Base-by-base conservation (phyloP, 768 basidiomycete genomes). In the Albatrellus ellisii region DNA sequence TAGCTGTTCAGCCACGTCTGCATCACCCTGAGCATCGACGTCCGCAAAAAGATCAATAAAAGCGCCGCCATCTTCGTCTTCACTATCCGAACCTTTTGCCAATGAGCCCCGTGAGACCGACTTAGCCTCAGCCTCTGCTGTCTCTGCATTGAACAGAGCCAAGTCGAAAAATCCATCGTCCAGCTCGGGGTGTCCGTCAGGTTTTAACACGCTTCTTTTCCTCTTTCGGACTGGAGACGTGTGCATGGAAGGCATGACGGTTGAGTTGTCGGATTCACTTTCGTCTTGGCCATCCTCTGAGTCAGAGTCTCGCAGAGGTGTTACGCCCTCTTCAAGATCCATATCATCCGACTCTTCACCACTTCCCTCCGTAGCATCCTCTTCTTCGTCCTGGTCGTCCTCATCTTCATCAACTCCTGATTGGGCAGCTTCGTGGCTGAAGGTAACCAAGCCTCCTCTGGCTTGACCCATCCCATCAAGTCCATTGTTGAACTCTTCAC, bases 91-190 rank as follows among this genome's bases (percentile, higher is more conserved):
- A 26, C 68, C 62, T 59, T 52, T 59, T 29, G 70, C 68, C 18
- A 85, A 65, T 21, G 61, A 64, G 15, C 87, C 89, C 52, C 64
- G 65, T 2, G 78, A 77, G 8, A 72, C 67, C 12, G 63, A 66
- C 44, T 61, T 69, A 11, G 78, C 73, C 58, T 94, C 91, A 2
- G 77, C 73, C 50, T 72, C 74, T 56, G 87, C 85, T 2, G 81
- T 80, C 56, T 90, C 77, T 2, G 77, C 70, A 53, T 98, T 95
- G 67, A 99, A 99, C 15, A 75, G 68, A 22, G 75, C 74, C 36
- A 99, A 70, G 47, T 82, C 72, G 61, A 98, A 98, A 64, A 98
- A 98, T 11, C 69, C 76, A 56, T 98, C 94, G 58, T 97, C 81
- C 22, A 97, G 71, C 32, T 70, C 69, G 4, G 69, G 60, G 43